Conservation (phyloP, 2,329 filamentous ascomycete species). For the Colletotrichum siamense region DNA sequence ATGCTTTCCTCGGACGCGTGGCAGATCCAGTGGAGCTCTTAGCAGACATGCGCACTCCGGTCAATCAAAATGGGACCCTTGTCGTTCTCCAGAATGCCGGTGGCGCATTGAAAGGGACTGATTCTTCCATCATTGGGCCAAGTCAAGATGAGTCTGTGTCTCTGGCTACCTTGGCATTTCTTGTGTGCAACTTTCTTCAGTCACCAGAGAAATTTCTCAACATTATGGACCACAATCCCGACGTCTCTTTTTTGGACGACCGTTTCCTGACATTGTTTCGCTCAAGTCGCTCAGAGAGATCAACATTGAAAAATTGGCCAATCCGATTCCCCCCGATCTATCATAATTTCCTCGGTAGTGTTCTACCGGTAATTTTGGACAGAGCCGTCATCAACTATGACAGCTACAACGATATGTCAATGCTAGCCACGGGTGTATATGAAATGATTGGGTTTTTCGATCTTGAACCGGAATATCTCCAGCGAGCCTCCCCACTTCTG, state of each 20-base stretch:
- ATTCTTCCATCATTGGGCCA: neutral
- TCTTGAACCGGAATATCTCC: neutral
- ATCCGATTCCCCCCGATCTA: neutral
- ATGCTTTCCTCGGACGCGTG: conserved; percentile 27
- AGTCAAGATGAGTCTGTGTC: neutral
- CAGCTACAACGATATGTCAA: neutral
- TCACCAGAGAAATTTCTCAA: neutral
- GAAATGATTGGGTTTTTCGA: neutral
- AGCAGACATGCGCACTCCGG: neutral
- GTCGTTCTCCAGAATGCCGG: conserved; percentile 28
- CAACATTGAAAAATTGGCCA: neutral
- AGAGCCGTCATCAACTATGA: neutral
- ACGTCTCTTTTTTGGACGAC: neutral
- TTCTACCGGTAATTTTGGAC: neutral
- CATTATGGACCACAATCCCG: neutral
- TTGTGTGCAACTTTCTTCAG: neutral
- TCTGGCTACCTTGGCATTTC: conserved; percentile 5
- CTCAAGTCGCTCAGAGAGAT: neutral
- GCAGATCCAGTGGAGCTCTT: neutral
- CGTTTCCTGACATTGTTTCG: neutral
- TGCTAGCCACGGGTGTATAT: neutral
- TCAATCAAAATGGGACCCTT: conserved; percentile 28
- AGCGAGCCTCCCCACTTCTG: neutral
- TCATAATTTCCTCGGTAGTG: neutral
- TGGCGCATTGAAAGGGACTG: conserved; percentile 9